Evolutionary conservation across 306 rosid genomes (phyloP), one percentile per base, ranked within the genome.

Genomic region (Gastrolobium villosum): DNA sequence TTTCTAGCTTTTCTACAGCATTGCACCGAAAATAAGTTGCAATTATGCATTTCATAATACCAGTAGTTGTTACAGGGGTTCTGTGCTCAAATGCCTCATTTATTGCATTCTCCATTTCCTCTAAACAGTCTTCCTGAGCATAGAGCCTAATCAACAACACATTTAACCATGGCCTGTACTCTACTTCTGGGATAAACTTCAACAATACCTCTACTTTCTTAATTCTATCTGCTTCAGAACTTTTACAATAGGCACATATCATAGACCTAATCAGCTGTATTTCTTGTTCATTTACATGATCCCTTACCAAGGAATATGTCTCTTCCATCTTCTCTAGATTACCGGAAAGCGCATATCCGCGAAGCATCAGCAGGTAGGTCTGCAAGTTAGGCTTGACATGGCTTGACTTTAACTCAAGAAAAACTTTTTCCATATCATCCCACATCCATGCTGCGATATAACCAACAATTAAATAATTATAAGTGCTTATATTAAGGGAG

Each of bases 171-270:
- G 96, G 87, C 36, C 86, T 77, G 78, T 92, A 92, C 34, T 87
- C 88, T 40, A 86, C 56, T 79, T 87, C 85, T 32, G 97, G 93
- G 75, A 92, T 88, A 74, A 79, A 64, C 82, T 86, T 83, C 86
- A 84, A 35, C 79, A 94, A 81, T 3, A 2, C 74, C 81, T 81
- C 83, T 69, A 94, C 70, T 83, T 82, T 94, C 83, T 71, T 52
- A 20, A 89, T 7, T 87, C 82, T 90, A 80, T 89, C 89, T 44
- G 52, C 32, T 10, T 31, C 73, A 32, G 88, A 81, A 87, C 97
- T 92, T 87, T 35, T 86, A 87, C 90, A 81, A 75, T 94, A 90
- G 44, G 98, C 96, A 89, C 88, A 83, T 81, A 94, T 89, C 98
- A 92, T 94, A 74, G 66, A 4, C 80, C 90, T 90, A 59, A 94